Evolutionary conservation across 129 eudicot genomes (phyloP).

Genomic region (Erigeron canadensis): DNA sequence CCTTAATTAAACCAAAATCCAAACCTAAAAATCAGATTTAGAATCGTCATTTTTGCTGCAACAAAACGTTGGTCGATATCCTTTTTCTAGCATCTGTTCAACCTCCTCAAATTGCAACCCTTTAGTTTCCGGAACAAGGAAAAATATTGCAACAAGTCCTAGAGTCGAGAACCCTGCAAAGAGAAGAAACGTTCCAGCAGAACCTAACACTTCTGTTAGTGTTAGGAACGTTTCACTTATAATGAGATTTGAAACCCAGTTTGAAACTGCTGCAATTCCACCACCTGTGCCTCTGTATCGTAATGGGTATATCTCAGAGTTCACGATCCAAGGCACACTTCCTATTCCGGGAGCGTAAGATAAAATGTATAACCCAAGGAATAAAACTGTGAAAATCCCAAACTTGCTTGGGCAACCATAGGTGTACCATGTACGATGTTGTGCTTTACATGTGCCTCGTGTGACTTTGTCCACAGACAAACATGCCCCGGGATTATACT

Average conservation of each 20-base stretch:
- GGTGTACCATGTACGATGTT: constrained; percentile 58
- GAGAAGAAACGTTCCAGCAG: constrained; percentile 57
- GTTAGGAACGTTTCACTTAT: constrained; percentile 61
- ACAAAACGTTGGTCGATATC: constrained; percentile 44
- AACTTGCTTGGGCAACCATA: constrained; percentile 65
- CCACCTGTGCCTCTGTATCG: constrained; percentile 64
- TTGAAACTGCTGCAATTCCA: constrained; percentile 58
- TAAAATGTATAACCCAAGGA: constrained; percentile 55
- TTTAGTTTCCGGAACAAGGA: constrained; percentile 67
- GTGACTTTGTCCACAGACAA: constrained; percentile 29
- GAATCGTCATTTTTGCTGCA: constrained; percentile 7
- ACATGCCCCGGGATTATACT: constrained; percentile 68
- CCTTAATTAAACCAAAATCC: not conserved
- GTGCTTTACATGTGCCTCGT: constrained; percentile 39
- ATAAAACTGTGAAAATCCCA: constrained; percentile 47
- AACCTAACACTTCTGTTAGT: constrained; percentile 46
- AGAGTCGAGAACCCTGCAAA: constrained; percentile 57
- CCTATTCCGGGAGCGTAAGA: constrained; percentile 69
- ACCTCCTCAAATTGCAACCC: constrained; percentile 69
- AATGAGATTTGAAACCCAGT: constrained; percentile 58
- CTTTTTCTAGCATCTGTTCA: constrained; percentile 66
- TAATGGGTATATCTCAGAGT: constrained; percentile 72
- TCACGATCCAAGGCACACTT: constrained; percentile 61
- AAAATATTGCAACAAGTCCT: constrained; percentile 49
- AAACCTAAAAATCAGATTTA: constrained; percentile 19